These are phyloP conservation scores for Knoxdaviesia capensis DNA, from an alignment of 2,329 filamentous ascomycete species.

Conservation along the genomic window DNA sequence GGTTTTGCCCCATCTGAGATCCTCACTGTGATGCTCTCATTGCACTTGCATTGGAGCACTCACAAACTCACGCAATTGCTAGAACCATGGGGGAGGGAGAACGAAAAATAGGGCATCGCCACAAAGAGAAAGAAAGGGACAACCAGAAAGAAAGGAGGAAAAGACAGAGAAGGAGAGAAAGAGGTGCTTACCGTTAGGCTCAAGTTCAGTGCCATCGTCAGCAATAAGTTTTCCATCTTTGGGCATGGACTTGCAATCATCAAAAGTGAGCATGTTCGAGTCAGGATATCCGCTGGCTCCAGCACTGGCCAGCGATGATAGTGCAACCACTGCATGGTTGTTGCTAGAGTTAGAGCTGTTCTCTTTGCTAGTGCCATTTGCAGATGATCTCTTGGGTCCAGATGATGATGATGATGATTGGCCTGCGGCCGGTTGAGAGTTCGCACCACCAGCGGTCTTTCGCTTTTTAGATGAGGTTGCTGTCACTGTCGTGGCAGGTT, in stretches of 20 bases:
- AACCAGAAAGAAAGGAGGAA: background rate
- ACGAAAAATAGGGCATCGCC: background rate
- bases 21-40: too few species aligned
- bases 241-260: constrained; percentile 45
- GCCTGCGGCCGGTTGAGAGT: constrained; percentile 6
- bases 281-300: constrained; percentile 20
- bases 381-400: background rate
- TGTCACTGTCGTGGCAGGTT: background rate
- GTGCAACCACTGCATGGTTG: too few species aligned
- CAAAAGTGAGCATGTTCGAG: constrained; percentile 80
- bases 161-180: background rate
- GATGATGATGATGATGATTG: background rate
- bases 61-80: too few species aligned
- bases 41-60: too few species aligned
- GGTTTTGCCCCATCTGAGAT: too few species aligned
- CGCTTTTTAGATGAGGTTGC: constrained; percentile 48
- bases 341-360: too few species aligned
- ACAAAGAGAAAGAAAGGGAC: background rate
- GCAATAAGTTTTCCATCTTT: constrained; percentile 64
- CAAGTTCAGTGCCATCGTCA: constrained; percentile 73
- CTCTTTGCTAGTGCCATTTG: background rate
- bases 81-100: background rate
- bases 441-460: constrained; percentile 39
- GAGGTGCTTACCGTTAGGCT: constrained; percentile 56
- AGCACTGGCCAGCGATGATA: background rate